phyloP scores from a whole-genome alignment of 306 rosid genomes.

The Hippophae tibetana region DNA sequence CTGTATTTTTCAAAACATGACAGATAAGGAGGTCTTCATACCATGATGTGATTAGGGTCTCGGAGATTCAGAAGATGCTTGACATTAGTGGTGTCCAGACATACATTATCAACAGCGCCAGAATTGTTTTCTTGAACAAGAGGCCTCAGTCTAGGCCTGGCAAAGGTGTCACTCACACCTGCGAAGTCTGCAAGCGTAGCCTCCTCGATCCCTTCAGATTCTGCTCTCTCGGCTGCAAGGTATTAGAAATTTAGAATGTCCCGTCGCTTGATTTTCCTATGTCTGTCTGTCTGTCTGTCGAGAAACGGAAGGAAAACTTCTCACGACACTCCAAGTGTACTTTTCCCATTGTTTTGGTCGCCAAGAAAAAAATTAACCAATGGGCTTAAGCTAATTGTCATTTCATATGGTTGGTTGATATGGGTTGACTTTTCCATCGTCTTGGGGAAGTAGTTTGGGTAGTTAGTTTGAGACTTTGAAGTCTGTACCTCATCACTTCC shows the following conservation, averaged over 20 bases:
- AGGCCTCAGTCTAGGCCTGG: constrained; percentile 99
- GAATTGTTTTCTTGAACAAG: constrained; percentile 89
- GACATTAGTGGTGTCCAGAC: constrained; percentile 95
- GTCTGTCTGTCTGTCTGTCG: constrained; percentile 16
- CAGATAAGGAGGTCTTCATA: constrained; percentile 94
- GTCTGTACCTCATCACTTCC: not conserved
- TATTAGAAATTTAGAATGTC: constrained; percentile 15
- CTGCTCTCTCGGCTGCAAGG: constrained; percentile 99
- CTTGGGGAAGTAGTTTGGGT: too few species aligned
- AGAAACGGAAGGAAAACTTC: constrained; percentile 2
- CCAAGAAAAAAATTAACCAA: constrained; percentile 4
- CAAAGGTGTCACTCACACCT: constrained; percentile 91
- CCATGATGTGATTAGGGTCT: constrained; percentile 88
- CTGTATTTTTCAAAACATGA: not conserved
- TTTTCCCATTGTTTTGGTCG: constrained; percentile 4
- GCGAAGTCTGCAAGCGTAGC: constrained; percentile 96
- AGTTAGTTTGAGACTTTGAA: too few species aligned
- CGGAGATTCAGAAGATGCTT: constrained; percentile 87
- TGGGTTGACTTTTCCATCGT: too few species aligned
- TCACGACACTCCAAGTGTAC: not conserved
- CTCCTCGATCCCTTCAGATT: constrained; percentile 88
- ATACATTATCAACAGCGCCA: constrained; percentile 94
- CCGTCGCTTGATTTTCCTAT: not conserved
- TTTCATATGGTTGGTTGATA: too few species aligned
- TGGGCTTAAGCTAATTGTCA: constrained; percentile 1